Evolutionary conservation across 179 eudicot species (phyloP).

Genomic region (Silene noctiflora): DNA sequence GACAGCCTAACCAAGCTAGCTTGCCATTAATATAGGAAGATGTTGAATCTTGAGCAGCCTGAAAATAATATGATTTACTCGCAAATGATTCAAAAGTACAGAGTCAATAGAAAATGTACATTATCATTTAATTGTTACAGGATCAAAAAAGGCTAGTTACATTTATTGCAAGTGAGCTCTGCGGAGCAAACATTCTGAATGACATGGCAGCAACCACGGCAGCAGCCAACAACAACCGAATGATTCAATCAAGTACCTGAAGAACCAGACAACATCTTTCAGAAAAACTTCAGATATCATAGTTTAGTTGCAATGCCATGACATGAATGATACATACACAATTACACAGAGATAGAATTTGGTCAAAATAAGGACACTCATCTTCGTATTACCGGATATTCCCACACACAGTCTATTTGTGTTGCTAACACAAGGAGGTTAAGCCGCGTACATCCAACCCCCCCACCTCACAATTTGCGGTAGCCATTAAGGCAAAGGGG

Average conservation of each 20-base stretch:
- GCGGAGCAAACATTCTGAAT: neutral
- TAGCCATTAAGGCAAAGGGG: too few species aligned
- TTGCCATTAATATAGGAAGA: neutral
- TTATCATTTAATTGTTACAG: neutral
- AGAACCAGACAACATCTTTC: neutral
- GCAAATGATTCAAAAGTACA: neutral
- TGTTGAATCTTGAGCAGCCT: constrained; percentile 1
- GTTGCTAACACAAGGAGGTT: too few species aligned
- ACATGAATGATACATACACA: too few species aligned
- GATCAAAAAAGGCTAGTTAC: constrained; percentile 4
- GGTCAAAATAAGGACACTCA: too few species aligned
- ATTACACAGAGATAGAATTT: too few species aligned
- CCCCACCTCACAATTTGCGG: too few species aligned
- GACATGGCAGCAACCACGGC: constrained; percentile 2
- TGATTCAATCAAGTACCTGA: neutral
- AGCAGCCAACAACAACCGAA: neutral
- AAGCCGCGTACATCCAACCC: too few species aligned
- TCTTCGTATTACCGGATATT: too few species aligned
- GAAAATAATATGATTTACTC: neutral
- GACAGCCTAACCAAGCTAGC: neutral
- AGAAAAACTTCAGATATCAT: neutral
- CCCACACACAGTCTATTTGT: too few species aligned
- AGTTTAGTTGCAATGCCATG: too few species aligned
- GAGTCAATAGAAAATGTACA: neutral
- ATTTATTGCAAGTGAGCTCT: neutral